Percentiles rank a stretch among this genome's conserved stretches.
These are phyloP conservation scores for Aspergillus eucalypticola DNA, from an alignment of 2,329 filamentous ascomycete genomes.

Conservation along the genomic window DNA sequence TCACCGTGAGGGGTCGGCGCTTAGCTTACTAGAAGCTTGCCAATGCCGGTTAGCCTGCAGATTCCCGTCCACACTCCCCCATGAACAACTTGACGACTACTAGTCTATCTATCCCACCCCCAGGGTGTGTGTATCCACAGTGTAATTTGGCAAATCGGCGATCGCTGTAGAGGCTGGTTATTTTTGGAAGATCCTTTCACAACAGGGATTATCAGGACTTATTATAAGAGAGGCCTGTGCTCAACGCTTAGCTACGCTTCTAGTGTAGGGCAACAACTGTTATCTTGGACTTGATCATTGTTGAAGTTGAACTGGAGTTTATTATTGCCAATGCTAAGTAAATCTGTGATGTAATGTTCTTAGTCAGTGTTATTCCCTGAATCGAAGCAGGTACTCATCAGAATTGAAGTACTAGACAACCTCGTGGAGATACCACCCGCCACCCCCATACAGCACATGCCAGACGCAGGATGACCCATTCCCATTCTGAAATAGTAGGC, in stretches of 20 bases:
- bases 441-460: background rate
- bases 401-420: background rate
- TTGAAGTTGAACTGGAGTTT: no score
- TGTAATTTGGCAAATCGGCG: background rate
- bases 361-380: no score
- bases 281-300: background rate
- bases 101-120: no score
- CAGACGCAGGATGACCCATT: background rate
- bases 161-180: background rate
- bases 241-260: background rate
- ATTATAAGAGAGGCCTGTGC: background rate
- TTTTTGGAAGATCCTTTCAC: conserved; percentile 1
- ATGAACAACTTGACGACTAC: background rate
- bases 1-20: conserved; percentile 9
- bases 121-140: background rate
- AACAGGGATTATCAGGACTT: background rate
- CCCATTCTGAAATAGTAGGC: background rate
- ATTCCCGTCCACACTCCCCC: background rate
- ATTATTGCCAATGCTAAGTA: no score
- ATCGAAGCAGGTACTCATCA: no score
- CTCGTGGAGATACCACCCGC: background rate
- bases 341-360: no score
- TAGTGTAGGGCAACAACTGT: background rate
- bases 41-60: conserved; percentile 9
- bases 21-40: conserved; percentile 10